Conservation (phyloP, 371 early-diverging fungal genomes). For the Mortierella sp. region DNA sequence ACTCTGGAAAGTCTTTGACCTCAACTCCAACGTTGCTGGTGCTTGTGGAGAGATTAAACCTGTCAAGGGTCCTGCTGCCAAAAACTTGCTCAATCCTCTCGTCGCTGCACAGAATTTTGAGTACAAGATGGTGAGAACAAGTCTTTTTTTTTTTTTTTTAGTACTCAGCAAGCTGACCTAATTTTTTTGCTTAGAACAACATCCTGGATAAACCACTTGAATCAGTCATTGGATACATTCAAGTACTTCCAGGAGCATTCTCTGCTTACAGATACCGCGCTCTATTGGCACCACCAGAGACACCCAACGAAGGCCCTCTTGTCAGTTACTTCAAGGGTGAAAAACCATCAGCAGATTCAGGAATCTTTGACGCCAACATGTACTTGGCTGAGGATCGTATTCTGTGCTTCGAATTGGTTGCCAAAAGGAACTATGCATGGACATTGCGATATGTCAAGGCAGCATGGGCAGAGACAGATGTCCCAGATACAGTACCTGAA, state of each 20-base stretch:
- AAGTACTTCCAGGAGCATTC: constrained; percentile 84
- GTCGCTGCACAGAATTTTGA: constrained; percentile 90
- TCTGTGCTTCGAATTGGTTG: constrained; percentile 81
- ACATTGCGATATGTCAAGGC: constrained; percentile 75
- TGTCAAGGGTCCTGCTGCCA: constrained; percentile 65
- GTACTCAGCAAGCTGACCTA: no score
- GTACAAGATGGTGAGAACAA: constrained; percentile 73
- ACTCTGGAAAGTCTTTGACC: constrained; percentile 79
- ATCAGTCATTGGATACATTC: constrained; percentile 87
- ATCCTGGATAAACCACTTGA: constrained; percentile 89
- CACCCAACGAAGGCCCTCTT: constrained; percentile 71
- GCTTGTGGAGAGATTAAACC: constrained; percentile 83
- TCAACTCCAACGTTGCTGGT: constrained; percentile 75
- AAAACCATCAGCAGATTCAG: constrained; percentile 59
- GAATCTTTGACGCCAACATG: constrained; percentile 80
- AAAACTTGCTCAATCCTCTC: constrained; percentile 76
- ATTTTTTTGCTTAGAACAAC: constrained; percentile 63
- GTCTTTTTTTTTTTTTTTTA: neutral
- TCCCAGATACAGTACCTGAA: constrained; percentile 75
- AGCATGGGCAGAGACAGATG: constrained; percentile 82
- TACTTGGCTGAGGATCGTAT: constrained; percentile 84
- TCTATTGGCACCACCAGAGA: constrained; percentile 61
- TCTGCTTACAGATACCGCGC: constrained; percentile 78
- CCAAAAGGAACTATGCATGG: constrained; percentile 75
- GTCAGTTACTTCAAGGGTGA: constrained; percentile 78